Conservation (phyloP, 2,329 filamentous ascomycete species). For the Talaromyces funiculosus region DNA sequence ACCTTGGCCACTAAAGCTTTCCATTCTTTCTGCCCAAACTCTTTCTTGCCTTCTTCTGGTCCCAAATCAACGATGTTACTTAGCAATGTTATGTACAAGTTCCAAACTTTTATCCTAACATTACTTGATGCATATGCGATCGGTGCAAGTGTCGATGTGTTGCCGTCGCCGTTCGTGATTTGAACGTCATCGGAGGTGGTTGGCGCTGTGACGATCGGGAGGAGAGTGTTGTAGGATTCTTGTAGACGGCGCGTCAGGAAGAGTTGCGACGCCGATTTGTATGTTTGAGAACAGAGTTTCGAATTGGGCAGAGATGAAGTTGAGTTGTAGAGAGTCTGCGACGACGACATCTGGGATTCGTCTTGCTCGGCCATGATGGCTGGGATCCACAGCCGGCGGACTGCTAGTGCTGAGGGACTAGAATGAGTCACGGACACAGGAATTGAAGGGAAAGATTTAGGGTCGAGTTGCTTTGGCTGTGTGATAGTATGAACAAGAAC, state of each 20-base stretch:
- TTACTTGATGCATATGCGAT: constrained; percentile 73
- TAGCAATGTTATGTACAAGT: constrained; percentile 86
- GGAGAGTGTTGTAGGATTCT: constrained; percentile 78
- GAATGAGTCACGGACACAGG: neutral
- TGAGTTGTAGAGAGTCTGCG: constrained; percentile 57
- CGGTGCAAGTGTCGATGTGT: constrained; percentile 56
- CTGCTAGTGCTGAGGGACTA: neutral
- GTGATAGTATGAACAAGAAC: neutral
- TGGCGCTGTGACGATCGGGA: constrained; percentile 66
- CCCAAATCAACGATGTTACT: constrained; percentile 88
- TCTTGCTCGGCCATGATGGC: constrained; percentile 29
- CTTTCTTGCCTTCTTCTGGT: constrained; percentile 79
- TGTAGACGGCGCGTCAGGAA: constrained; percentile 91
- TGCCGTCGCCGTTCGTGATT: constrained; percentile 39
- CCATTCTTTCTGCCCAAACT: constrained; percentile 83
- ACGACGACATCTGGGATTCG: constrained; percentile 27
- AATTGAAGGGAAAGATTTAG: neutral
- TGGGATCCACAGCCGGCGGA: neutral
- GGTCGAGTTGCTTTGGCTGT: neutral
- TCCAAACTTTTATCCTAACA: constrained; percentile 93
- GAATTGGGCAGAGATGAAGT: constrained; percentile 57
- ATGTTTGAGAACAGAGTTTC: constrained; percentile 69
- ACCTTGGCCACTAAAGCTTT: constrained; percentile 75
- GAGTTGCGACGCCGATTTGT: constrained; percentile 87
- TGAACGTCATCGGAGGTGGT: constrained; percentile 26